phyloP scores from a whole-genome alignment of 2,329 filamentous ascomycete genomes.

The Claviceps arundinis region DNA sequence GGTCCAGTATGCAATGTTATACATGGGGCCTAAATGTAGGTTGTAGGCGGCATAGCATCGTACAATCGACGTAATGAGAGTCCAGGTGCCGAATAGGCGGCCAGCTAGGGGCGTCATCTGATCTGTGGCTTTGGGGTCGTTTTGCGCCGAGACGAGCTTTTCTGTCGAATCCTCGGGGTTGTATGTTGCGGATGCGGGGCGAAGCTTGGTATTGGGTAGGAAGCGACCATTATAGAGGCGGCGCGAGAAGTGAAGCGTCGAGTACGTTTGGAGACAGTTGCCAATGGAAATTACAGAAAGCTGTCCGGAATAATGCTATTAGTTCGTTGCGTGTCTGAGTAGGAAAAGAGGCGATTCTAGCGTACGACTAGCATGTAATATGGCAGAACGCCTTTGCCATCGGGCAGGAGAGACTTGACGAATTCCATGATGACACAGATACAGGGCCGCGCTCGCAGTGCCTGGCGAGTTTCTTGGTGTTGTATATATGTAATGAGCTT shows the following conservation, averaged over 20 bases:
- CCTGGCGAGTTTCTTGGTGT: background rate
- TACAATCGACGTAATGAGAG: slow-evolving; percentile 62
- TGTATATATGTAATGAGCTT: background rate
- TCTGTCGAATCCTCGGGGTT: slow-evolving; percentile 39
- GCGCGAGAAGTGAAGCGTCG: slow-evolving; percentile 67
- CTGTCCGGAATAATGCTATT: slow-evolving; percentile 29
- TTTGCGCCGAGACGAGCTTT: slow-evolving; percentile 34
- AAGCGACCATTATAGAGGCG: slow-evolving; percentile 68
- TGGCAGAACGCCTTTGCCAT: slow-evolving; percentile 39
- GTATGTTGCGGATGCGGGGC: slow-evolving; percentile 25
- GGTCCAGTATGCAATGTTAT: slow-evolving; percentile 70
- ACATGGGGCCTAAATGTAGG: slow-evolving; percentile 57
- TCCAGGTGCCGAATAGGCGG: slow-evolving; percentile 81
- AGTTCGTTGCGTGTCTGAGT: background rate
- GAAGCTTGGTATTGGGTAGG: slow-evolving; percentile 34
- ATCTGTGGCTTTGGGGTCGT: slow-evolving; percentile 34
- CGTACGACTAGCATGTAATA: slow-evolving; percentile 46
- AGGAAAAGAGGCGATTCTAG: background rate
- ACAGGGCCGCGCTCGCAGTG: background rate
- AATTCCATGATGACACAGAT: slow-evolving; percentile 26
- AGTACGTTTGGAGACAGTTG: slow-evolving; percentile 77
- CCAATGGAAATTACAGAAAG: slow-evolving; percentile 69
- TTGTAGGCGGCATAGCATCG: slow-evolving; percentile 77
- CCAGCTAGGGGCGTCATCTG: slow-evolving; percentile 63
- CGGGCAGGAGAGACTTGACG: slow-evolving; percentile 31